A percentile compares a stretch with the other conserved stretches of the same genome.
phyloP scores from a whole-genome alignment of 1,284 basidiomycete genomes.

The Athelia psychrophila region DNA sequence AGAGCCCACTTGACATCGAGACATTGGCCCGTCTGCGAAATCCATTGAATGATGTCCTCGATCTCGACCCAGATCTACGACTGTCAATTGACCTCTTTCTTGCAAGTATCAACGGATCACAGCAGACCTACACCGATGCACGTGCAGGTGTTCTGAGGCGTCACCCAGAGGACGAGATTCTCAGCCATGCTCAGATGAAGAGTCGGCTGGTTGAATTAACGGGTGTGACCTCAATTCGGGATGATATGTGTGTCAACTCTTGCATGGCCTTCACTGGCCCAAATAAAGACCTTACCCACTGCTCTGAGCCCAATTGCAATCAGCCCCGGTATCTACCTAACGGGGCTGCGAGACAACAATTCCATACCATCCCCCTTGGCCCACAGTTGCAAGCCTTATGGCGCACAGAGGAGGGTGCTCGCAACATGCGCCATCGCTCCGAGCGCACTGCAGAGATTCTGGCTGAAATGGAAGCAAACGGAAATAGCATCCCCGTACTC shows the following conservation, averaged over 20 bases:
- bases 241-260: conserved; percentile 32
- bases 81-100: conserved; percentile 25
- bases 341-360: conserved; percentile 18
- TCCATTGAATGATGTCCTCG: conserved; percentile 16
- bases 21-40: conserved; percentile 21
- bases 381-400: conserved; percentile 33
- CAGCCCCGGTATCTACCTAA: conserved; percentile 12
- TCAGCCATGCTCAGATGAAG: conserved; percentile 20
- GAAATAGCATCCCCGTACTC: conserved; percentile 7
- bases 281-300: conserved; percentile 12
- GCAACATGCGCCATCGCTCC: conserved; percentile 10
- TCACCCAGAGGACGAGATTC: conserved; percentile 17
- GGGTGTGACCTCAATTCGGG: conserved; percentile 23
- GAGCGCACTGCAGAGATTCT: conserved; percentile 1
- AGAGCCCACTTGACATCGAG: conserved; percentile 15
- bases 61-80: conserved; percentile 18
- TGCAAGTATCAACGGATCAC: conserved; percentile 20
- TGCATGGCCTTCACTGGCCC: conserved; percentile 35
- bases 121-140: conserved; percentile 18
- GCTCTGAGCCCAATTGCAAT: conserved; percentile 20
- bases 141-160: conserved; percentile 11
- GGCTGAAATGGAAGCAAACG: conserved; percentile 1
- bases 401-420: conserved; percentile 17
- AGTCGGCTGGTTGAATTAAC: conserved; percentile 16
- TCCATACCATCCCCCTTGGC: conserved; percentile 32